Percentiles rank a stretch among this genome's conserved stretches.
phyloP scores from a whole-genome alignment of 257 asterid species.

The Primulina eburnea region DNA sequence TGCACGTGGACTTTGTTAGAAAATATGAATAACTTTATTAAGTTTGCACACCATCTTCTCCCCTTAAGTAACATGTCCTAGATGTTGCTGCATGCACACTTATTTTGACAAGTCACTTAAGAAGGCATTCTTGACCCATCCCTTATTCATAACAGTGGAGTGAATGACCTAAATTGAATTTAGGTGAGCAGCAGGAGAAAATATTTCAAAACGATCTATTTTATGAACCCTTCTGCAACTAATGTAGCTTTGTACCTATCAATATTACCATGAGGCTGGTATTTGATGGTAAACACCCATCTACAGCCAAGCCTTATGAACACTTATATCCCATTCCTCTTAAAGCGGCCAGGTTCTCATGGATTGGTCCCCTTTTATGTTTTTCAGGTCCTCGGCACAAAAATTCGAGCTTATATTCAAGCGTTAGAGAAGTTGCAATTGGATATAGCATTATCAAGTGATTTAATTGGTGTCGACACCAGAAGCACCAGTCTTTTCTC shows the following conservation, averaged over 20 bases:
- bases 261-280: neutral
- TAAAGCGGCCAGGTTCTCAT: constrained; percentile 17
- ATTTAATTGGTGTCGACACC: constrained; percentile 95
- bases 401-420: constrained; percentile 95
- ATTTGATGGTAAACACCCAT: neutral
- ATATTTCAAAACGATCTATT: too few species aligned
- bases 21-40: neutral
- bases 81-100: neutral
- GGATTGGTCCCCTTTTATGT: constrained; percentile 19
- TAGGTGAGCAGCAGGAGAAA: neutral
- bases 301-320: constrained; percentile 3
- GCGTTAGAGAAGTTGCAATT: constrained; percentile 95
- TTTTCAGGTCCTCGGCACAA: constrained; percentile 84
- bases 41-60: neutral
- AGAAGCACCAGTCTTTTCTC: constrained; percentile 87
- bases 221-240: neutral
- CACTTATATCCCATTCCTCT: constrained; percentile 6
- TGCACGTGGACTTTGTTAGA: neutral
- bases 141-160: neutral
- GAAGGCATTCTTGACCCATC: neutral
- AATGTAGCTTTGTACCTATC: neutral
- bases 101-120: neutral
- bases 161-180: neutral
- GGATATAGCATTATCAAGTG: constrained; percentile 96
- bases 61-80: neutral